phyloP scores from a whole-genome alignment of 345 rosid genomes.

The Raphanus sativus region DNA sequence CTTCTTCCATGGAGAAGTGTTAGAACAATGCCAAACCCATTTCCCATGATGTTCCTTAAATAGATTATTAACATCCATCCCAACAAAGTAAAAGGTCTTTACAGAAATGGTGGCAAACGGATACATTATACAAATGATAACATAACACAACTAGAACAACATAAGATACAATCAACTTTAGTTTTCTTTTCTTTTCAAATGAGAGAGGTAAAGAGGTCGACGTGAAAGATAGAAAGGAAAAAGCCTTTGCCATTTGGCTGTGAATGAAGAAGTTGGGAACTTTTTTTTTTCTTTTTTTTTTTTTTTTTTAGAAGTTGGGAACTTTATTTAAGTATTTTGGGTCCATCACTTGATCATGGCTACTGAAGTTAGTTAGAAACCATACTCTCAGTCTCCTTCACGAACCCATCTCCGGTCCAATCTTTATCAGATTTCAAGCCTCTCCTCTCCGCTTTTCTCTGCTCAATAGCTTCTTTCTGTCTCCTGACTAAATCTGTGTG shows the following conservation, averaged over 20 bases:
- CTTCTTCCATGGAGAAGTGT: not conserved
- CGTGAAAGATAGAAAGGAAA: not conserved
- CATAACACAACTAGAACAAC: not conserved
- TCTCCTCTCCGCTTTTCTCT: constrained; percentile 68
- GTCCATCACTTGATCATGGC: constrained; percentile 17
- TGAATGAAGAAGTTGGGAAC: constrained; percentile 2
- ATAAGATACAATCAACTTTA: not conserved
- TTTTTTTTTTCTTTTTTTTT: too few species aligned
- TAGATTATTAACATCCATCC: not conserved
- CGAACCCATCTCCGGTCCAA: constrained; percentile 98
- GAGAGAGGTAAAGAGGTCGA: not conserved
- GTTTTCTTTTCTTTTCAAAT: constrained; percentile 5
- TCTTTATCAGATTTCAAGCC: constrained; percentile 94
- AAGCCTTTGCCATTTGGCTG: not conserved
- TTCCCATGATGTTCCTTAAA: not conserved
- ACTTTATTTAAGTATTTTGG: constrained; percentile 5
- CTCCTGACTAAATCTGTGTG: constrained; percentile 80
- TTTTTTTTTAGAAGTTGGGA: constrained; percentile 13
- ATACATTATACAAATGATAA: not conserved
- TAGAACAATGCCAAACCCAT: not conserved
- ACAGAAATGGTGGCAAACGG: not conserved
- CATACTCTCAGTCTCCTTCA: constrained; percentile 91
- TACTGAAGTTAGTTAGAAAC: constrained; percentile 62
- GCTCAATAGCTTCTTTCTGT: constrained; percentile 81
- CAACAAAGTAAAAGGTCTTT: not conserved